These are phyloP conservation scores for Erythrobasidium yunnanense DNA, from an alignment of 768 basidiomycete genomes.

Conservation along the genomic window DNA sequence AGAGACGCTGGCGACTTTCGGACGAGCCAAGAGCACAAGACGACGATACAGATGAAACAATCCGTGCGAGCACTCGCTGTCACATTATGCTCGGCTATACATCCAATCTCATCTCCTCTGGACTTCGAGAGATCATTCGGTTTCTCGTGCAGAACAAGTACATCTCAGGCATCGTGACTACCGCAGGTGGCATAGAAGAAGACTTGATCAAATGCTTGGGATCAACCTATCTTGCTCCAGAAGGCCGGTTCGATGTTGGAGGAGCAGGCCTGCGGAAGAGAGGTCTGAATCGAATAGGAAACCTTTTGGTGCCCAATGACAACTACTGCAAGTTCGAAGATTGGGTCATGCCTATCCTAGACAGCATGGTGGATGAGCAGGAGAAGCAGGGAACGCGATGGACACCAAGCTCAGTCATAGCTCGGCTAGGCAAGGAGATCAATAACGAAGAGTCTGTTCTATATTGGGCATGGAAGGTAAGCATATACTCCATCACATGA, in stretches of 20 bases:
- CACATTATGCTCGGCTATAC: conserved; percentile 94
- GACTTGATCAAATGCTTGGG: conserved; percentile 98
- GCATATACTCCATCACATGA: conserved; percentile 33
- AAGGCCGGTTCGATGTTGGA: conserved; percentile 62
- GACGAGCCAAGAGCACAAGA: conserved; percentile 59
- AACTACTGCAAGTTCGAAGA: conserved; percentile 99
- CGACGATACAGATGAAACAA: conserved; percentile 59
- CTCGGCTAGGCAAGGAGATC: conserved; percentile 89
- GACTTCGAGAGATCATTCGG: conserved; percentile 79
- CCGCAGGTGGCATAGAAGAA: conserved; percentile 96
- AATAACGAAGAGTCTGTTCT: conserved; percentile 94
- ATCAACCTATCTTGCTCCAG: conserved; percentile 82
- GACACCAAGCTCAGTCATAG: conserved; percentile 90
- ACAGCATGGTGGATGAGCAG: conserved; percentile 82
- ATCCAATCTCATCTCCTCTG: conserved; percentile 95
- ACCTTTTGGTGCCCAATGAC: conserved; percentile 89
- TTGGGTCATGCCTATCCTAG: conserved; percentile 91
- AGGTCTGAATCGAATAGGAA: conserved; percentile 96
- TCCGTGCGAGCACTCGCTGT: conserved; percentile 63
- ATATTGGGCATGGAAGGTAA: conserved; percentile 98
- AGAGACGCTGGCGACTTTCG: conserved; percentile 82
- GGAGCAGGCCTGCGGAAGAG: conserved; percentile 73
- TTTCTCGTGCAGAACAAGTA: conserved; percentile 89
- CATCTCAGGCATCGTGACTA: conserved; percentile 80
- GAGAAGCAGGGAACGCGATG: conserved; percentile 54